Evolutionary conservation across 352 stramenopile species (phyloP).

Genomic region (Globisporangium nagaii): DNA sequence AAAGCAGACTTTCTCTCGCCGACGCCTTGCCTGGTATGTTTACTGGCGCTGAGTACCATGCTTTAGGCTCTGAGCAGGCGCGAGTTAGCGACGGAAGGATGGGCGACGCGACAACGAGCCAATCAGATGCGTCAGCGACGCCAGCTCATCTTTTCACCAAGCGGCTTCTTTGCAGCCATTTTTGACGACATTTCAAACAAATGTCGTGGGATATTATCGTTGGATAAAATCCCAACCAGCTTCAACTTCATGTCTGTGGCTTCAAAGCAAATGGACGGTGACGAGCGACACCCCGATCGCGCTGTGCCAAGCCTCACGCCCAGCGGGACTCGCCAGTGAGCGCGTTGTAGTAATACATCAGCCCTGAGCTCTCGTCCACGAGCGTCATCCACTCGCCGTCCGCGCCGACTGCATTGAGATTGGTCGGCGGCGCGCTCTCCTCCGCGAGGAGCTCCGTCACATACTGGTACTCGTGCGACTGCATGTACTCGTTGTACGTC

Average conservation of each 20-base stretch:
- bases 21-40: too few species aligned
- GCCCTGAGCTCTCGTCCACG: slow-evolving; percentile 53
- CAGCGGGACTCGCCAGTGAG: slow-evolving; percentile 64
- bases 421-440: slow-evolving; percentile 8
- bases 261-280: too few species aligned
- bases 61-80: too few species aligned
- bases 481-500: slow-evolving; percentile 73
- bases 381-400: slow-evolving; percentile 49
- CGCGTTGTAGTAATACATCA: slow-evolving; percentile 75
- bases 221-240: too few species aligned
- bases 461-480: slow-evolving; percentile 76
- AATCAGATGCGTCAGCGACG: neutral
- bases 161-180: neutral
- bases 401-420: slow-evolving; percentile 11
- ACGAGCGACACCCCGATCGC: too few species aligned
- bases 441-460: slow-evolving; percentile 37
- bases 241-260: too few species aligned
- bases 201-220: too few species aligned
- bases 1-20: too few species aligned
- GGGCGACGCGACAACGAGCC: too few species aligned
- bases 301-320: slow-evolving; percentile 44
- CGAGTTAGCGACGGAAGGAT: too few species aligned
- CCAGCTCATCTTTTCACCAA: neutral
- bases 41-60: too few species aligned
- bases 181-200: neutral